These are phyloP conservation scores for Xylariaceae sp. DNA, from an alignment of 2,329 filamentous ascomycete species.

Conservation along the genomic window DNA sequence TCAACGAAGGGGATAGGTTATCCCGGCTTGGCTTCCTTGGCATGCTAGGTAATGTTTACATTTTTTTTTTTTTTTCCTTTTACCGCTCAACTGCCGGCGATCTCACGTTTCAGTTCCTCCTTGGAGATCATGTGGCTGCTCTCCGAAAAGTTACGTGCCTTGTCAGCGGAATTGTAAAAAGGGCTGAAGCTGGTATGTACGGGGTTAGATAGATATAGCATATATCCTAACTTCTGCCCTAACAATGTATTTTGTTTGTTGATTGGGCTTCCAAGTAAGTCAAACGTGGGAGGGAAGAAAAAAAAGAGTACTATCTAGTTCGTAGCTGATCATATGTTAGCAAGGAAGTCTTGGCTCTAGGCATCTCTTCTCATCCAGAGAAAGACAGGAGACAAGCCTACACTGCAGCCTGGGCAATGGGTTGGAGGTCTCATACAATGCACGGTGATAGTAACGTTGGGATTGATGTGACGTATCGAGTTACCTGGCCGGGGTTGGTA, in stretches of 20 bases:
- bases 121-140: slow-evolving; percentile 14
- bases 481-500: not conserved
- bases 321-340: not conserved
- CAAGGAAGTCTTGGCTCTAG: not conserved
- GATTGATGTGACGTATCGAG: not conserved
- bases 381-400: not conserved
- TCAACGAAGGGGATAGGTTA: slow-evolving; percentile 1
- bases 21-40: slow-evolving; percentile 14
- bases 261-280: not conserved
- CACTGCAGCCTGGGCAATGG: not conserved
- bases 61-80: too few species aligned
- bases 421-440: not conserved
- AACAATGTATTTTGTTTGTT: not conserved
- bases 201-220: not conserved
- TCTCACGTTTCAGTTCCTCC: slow-evolving; percentile 5
- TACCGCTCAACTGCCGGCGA: slow-evolving; percentile 10
- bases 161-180: slow-evolving; percentile 3
- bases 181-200: not conserved
- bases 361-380: not conserved
- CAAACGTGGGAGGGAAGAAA: not conserved
- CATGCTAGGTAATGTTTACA: not conserved
- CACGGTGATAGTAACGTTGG: not conserved
- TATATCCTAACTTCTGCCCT: not conserved
- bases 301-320: not conserved
- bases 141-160: not conserved